Base-by-base conservation (phyloP, 257 asterid species). In the Rhazya stricta region DNA sequence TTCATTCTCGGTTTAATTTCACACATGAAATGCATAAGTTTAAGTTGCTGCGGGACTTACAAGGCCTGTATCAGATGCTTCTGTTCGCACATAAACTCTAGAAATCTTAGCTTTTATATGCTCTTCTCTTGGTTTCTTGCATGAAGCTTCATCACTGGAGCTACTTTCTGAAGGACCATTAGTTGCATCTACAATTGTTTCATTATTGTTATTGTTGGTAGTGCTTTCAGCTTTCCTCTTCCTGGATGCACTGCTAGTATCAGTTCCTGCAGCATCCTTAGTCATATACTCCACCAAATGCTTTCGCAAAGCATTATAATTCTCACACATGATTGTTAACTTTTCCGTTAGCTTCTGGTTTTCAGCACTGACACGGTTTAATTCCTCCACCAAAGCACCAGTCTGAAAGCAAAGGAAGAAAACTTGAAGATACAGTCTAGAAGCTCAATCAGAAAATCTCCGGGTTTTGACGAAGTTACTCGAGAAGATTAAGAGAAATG, bases 51-150 rank as follows among this genome's bases (percentile, higher is more conserved):
- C 1, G 23, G 23, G 12, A 84, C 98, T 86, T 82, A 95, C 99
- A 32, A 92, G 98, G 96, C 90, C 87, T 41, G 92, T 80, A 80
- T 95, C 99, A 16, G 98, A 89, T 57, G 97, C 84, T 76, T 89
- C 97, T 0, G 98, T 88, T 80, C 83, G 79, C 0, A 80, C 82
- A 58, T 41, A 83, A 85, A 86, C 83, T 29, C 85, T 81, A 25
- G 94, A 81, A 80, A 87, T 79, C 85, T 86, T 91, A 9, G 96
- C 71, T 70, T 92, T 92, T n/a, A 82, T 69, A 71, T 84, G 94
- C 60, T 89, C 93, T 80, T 86, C 96, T 79, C 78, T 88, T 30
- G 80, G 86, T 77, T 91, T 92, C 91, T 91, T 95, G 37, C 77
- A 71, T 1, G 96, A 85, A 62, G 88, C 96, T 80, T 92, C 98